Evolutionary conservation across 352 stramenopile species (phyloP).

Genomic region (Blastocystis sp.): DNA sequence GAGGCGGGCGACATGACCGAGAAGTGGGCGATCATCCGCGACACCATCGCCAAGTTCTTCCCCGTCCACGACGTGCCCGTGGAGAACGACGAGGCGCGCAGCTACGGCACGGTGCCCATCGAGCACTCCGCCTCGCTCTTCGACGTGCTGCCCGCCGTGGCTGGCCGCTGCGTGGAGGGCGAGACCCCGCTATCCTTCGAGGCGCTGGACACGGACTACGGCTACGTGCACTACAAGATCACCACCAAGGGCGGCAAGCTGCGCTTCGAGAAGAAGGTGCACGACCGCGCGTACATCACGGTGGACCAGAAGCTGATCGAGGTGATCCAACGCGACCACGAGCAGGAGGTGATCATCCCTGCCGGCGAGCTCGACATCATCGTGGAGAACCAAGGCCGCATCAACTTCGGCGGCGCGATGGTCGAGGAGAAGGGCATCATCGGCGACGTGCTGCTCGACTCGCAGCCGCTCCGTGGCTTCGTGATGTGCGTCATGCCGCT

Average conservation of each 20-base stretch:
- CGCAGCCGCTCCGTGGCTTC: constrained; percentile 17
- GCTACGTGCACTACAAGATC: constrained; percentile 71
- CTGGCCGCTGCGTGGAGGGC: constrained; percentile 24
- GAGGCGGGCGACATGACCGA: constrained; percentile 70
- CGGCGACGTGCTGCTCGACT: constrained; percentile 32
- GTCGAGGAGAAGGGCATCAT: constrained; percentile 69
- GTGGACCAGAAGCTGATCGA: constrained; percentile 69
- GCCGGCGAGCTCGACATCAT: constrained; percentile 70
- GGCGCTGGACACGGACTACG: constrained; percentile 70
- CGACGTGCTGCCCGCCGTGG: constrained; percentile 37
- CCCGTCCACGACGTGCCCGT: constrained; percentile 30
- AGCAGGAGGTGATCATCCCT: constrained; percentile 28
- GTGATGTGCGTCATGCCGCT: constrained; percentile 66
- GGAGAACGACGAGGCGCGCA: constrained; percentile 29
- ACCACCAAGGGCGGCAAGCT: constrained; percentile 54
- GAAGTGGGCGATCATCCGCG: constrained; percentile 69
- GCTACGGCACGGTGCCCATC: constrained; percentile 30
- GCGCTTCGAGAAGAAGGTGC: constrained; percentile 35
- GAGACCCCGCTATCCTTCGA: constrained; percentile 67
- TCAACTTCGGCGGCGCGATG: constrained; percentile 72
- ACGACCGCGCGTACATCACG: constrained; percentile 70
- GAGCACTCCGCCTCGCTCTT: constrained; percentile 15
- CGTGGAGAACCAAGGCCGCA: constrained; percentile 72
- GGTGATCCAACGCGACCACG: constrained; percentile 47
- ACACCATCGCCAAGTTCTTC: constrained; percentile 61